Conservation (phyloP, 2,329 filamentous ascomycete species). For the Exophiala sp. region DNA sequence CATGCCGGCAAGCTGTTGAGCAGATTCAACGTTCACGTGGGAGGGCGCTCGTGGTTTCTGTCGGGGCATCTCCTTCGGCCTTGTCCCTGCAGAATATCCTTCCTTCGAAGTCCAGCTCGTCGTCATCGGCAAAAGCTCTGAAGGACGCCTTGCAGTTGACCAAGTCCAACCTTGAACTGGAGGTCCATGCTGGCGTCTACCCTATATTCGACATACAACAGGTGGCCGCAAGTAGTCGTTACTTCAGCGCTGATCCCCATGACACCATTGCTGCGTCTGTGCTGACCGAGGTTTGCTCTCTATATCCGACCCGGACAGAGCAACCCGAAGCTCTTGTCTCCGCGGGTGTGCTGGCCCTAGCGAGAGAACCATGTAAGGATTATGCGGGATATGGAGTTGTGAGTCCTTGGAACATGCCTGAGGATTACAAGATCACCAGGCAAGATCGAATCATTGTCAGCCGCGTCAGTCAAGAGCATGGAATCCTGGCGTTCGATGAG, state of each 20-base stretch:
- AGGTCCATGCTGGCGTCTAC: constrained; percentile 72
- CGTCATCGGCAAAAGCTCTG: constrained; percentile 19
- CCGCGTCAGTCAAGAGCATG: constrained; percentile 72
- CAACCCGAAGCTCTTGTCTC: constrained; percentile 62
- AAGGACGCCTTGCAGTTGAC: constrained; percentile 21
- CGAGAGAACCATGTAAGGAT: constrained; percentile 64
- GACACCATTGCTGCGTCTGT: constrained; percentile 61
- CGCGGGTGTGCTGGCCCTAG: constrained; percentile 63
- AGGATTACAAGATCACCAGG: constrained; percentile 36
- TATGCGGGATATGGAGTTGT: constrained; percentile 68
- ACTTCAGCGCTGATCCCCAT: constrained; percentile 32
- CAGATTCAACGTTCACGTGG: constrained; percentile 23
- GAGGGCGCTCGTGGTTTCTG: constrained; percentile 52
- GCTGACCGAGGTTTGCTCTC: constrained; percentile 63
- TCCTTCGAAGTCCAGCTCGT: constrained; percentile 28
- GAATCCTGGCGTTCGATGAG: constrained; percentile 57
- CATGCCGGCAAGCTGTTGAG: constrained; percentile 34
- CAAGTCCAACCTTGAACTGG: constrained; percentile 47
- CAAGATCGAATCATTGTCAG: constrained; percentile 60
- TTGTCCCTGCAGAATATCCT: constrained; percentile 58
- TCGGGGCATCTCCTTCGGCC: constrained; percentile 71
- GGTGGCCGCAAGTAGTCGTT: constrained; percentile 61
- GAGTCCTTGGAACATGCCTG: constrained; percentile 49
- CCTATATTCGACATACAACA: constrained; percentile 73
- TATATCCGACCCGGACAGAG: constrained; percentile 53